Percentiles rank a stretch among this genome's conserved stretches.
Conservation (phyloP, 148 eudicot genomes). For the Simmondsia chinensis region DNA sequence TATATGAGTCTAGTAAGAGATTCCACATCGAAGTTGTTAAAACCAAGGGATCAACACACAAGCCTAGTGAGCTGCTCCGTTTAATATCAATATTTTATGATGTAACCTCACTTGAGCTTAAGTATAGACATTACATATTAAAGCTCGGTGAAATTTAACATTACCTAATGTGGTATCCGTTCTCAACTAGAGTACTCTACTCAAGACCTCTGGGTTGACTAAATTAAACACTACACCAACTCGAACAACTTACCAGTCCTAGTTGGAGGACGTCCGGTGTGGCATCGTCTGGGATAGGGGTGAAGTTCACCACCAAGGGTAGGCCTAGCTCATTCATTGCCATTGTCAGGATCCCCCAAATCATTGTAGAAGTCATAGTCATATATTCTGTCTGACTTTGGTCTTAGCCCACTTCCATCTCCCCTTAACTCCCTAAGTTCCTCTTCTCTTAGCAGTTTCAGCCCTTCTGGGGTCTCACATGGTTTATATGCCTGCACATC, state of each 20-base stretch:
- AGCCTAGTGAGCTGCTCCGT: too few species aligned
- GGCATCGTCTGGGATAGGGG: constrained; percentile 22
- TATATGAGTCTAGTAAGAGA: too few species aligned
- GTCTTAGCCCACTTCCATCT: constrained; percentile 15
- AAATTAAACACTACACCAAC: too few species aligned
- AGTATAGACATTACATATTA: too few species aligned
- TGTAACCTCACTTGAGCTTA: too few species aligned
- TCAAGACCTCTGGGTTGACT: too few species aligned
- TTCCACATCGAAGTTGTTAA: too few species aligned
- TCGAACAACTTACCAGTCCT: constrained; percentile 6
- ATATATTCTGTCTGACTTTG: constrained; percentile 15
- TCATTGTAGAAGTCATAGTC: constrained; percentile 22
- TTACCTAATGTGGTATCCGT: too few species aligned
- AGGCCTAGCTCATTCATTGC: constrained; percentile 9
- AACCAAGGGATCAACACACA: too few species aligned
- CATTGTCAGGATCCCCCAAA: constrained; percentile 19
- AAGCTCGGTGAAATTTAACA: too few species aligned
- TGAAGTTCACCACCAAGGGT: constrained; percentile 9
- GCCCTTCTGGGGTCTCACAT: constrained; percentile 18
- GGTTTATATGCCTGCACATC: constrained; percentile 18
- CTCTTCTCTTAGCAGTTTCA: constrained; percentile 6
- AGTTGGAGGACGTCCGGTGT: constrained; percentile 17
- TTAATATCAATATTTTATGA: too few species aligned
- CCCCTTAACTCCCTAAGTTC: constrained; percentile 16
- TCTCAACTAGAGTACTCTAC: too few species aligned